Conservation (phyloP, 352 stramenopile species). For the Salisapilia sapeloensis region DNA sequence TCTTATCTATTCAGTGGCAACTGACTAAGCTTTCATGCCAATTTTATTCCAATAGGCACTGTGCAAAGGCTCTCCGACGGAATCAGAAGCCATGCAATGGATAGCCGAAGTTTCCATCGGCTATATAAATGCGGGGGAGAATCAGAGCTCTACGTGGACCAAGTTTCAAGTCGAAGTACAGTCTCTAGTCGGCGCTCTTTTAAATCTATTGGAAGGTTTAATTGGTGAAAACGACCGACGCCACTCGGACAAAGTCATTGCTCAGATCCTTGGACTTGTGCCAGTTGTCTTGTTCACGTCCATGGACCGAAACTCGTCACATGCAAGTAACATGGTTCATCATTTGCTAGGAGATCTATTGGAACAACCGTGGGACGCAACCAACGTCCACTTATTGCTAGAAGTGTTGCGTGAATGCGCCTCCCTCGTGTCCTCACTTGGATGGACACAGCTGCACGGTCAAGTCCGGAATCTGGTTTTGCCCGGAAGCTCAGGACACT, state of each 20-base stretch:
- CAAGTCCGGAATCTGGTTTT: neutral
- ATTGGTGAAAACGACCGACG: conserved; percentile 5
- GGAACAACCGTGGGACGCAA: conserved; percentile 39
- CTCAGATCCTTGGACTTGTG: conserved; percentile 42
- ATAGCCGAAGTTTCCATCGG: conserved; percentile 54
- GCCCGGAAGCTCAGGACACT: neutral
- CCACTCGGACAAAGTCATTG: conserved; percentile 17
- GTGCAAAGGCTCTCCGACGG: conserved; percentile 27
- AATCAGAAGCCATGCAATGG: conserved; percentile 59
- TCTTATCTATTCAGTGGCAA: no score
- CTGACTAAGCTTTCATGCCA: neutral
- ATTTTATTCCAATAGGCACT: conserved; percentile 8
- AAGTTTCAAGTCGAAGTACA: conserved; percentile 27
- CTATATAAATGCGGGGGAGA: conserved; percentile 31
- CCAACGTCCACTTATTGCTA: conserved; percentile 34
- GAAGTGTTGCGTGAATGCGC: conserved; percentile 33
- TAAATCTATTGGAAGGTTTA: conserved; percentile 30
- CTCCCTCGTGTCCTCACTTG: conserved; percentile 15
- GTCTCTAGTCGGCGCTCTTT: conserved; percentile 29
- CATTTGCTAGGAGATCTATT: no score
- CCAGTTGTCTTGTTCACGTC: conserved; percentile 12
- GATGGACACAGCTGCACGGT: conserved; percentile 43
- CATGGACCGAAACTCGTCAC: conserved; percentile 21
- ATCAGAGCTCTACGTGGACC: conserved; percentile 4
- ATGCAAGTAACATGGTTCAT: no score